Base-by-base conservation (phyloP, 352 stramenopile genomes). In the Ophiocytium majus region DNA sequence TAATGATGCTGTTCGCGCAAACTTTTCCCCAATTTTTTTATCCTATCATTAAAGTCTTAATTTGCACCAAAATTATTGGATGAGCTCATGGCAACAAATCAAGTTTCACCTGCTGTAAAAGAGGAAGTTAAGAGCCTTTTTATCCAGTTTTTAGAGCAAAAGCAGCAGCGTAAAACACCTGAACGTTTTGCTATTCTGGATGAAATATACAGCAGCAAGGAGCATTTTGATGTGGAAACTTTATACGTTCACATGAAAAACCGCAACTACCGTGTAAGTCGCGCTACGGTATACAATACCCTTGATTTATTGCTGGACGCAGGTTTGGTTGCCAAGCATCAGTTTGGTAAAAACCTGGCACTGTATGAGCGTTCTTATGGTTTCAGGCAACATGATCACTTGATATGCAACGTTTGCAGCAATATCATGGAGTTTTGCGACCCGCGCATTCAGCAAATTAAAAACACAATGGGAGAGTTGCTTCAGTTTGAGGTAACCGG, bases 341-440 rank as follows among this genome's bases (percentile, higher is more conserved):
- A 71, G 28, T 71, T 71, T 71, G 57, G 57, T 28, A 71, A 71
- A 71, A 71, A 71, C 57, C 23, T 71, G 57, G 57, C 57, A 23
- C 57, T 23, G 28, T 71, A 23, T 71, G 57, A 71, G 28, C 23
- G 28, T 23, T 23, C 57, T 71, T 71, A 71, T 71, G 28, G 28
- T 23, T 71, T 23, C 28, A 71, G 28, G 57, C 57, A 71, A 28
- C 57, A 71, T 28, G 57, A 71, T 28, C 57, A 71, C 28, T 71
- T 71, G 57, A 71, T 71, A 23, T 71, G 57, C 57, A 71, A 23
- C 57, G 57, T 23, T 71, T 71, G 57, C 57, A 28, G 28, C 23
- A 71, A 71, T 23, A 28, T 71, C 28, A 23, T 71, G 23, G 57
- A 71, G 28, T 71, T 71, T 71, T 71, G 57, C 28, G 57, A 71